Conservation (phyloP, 257 asterid species). For the Rauvolfia tetraphylla region DNA sequence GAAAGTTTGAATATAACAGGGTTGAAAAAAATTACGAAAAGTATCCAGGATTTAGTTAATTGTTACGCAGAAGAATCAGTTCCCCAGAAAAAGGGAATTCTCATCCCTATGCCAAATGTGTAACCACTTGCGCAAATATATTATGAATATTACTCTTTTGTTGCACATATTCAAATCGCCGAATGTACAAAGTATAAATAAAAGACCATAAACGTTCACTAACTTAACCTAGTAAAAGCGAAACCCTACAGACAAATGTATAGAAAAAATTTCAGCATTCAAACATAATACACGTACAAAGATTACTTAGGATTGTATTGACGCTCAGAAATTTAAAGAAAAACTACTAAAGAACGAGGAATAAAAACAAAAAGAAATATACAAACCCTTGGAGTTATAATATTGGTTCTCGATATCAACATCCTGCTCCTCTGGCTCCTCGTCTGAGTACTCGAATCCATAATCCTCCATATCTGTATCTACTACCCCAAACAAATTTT, state of each 20-base stretch:
- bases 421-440: constrained; percentile 95
- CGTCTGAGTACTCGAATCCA: constrained; percentile 97
- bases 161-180: not conserved
- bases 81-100: too few relatives aligned
- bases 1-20: too few relatives aligned
- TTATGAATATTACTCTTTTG: too few relatives aligned
- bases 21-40: too few relatives aligned
- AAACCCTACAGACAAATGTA: not conserved
- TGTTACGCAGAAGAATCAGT: too few relatives aligned
- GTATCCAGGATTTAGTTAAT: too few relatives aligned
- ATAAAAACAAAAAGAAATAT: not conserved
- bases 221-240: not conserved
- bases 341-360: constrained; percentile 4
- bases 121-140: too few relatives aligned
- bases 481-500: constrained; percentile 26
- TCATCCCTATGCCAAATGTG: too few relatives aligned
- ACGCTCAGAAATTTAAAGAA: not conserved
- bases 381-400: constrained; percentile 88
- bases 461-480: constrained; percentile 99
- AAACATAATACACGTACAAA: not conserved
- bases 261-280: not conserved
- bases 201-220: not conserved
- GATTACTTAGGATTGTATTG: not conserved
- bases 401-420: constrained; percentile 96
- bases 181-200: not conserved